Conservation (phyloP, 805 yeast genomes). For the Metschnikowia hibisci region DNA sequence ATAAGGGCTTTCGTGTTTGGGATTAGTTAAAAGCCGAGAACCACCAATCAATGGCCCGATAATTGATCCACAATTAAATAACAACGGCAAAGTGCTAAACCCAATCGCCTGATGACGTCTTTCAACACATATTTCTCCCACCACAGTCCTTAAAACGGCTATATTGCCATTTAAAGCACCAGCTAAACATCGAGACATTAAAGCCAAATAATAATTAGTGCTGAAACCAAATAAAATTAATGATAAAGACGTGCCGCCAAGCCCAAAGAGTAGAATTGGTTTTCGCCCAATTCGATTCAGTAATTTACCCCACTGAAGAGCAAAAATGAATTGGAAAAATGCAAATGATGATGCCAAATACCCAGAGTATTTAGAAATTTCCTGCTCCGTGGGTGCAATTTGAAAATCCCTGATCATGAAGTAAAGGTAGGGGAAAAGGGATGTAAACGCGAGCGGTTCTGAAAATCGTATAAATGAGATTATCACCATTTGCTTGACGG, state of each 20-base stretch:
- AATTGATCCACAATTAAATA: constrained; percentile 59
- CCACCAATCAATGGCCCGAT: constrained; percentile 59
- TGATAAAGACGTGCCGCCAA: constrained; percentile 48
- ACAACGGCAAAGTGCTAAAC: constrained; percentile 55
- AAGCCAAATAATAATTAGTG: constrained; percentile 47
- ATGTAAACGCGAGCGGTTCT: constrained; percentile 63
- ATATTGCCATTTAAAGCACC: constrained; percentile 64
- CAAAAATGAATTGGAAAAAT: constrained; percentile 52
- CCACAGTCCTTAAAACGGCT: constrained; percentile 57
- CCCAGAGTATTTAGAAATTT: constrained; percentile 58
- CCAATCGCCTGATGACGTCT: constrained; percentile 60
- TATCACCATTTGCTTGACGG: constrained; percentile 45
- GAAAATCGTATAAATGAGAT: constrained; percentile 47
- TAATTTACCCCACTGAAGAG: constrained; percentile 57
- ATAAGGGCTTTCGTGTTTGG: constrained; percentile 24
- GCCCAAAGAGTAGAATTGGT: constrained; percentile 47
- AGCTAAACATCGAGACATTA: constrained; percentile 49
- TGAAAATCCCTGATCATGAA: constrained; percentile 60
- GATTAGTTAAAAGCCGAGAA: constrained; percentile 48
- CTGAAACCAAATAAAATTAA: constrained; percentile 53
- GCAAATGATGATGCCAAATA: constrained; percentile 60
- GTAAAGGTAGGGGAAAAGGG: constrained; percentile 60
- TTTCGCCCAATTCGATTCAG: constrained; percentile 58
- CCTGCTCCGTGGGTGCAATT: constrained; percentile 44
- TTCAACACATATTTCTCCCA: constrained; percentile 58